A percentile compares a stretch with the other conserved stretches of the same genome.
These are phyloP conservation scores for Auricularia cornea DNA, from an alignment of 768 basidiomycete genomes.

Conservation along the genomic window DNA sequence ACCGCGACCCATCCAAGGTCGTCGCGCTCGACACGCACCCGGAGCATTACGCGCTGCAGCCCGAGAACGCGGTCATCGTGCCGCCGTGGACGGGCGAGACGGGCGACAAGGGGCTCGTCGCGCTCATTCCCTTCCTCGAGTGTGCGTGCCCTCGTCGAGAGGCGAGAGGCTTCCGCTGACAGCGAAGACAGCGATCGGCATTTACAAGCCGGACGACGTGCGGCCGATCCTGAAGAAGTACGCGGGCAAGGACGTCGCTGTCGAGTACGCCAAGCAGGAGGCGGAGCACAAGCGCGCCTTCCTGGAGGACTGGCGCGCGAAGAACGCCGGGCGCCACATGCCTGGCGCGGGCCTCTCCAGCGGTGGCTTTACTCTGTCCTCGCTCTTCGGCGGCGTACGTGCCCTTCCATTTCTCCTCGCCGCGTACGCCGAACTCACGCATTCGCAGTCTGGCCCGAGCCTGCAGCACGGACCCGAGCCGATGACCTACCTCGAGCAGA, in stretches of 20 bases:
- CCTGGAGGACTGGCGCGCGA: constrained; percentile 70
- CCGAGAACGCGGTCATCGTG: constrained; percentile 80
- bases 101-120: constrained; percentile 67
- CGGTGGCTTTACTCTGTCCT: constrained; percentile 36
- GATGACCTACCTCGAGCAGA: constrained; percentile 45
- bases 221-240: constrained; percentile 82
- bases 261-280: constrained; percentile 86
- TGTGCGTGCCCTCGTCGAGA: constrained; percentile 34
- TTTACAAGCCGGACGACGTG: constrained; percentile 81
- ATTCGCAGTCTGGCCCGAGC: not conserved
- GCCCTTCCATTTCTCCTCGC: not conserved
- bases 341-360: constrained; percentile 25
- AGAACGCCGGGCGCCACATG: constrained; percentile 17
- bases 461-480: constrained; percentile 21
- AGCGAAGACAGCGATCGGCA: constrained; percentile 64
- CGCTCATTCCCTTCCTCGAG: constrained; percentile 97
- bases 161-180: not conserved
- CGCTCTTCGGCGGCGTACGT: constrained; percentile 32
- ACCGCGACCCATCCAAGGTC: constrained; percentile 87
- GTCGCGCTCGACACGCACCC: constrained; percentile 77
- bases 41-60: constrained; percentile 70
- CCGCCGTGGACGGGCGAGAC: constrained; percentile 81
- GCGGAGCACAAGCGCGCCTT: constrained; percentile 70
- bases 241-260: constrained; percentile 76
- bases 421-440: not conserved